Base-by-base conservation (phyloP, 495 filamentous ascomycete species). In the Evernia prunastri region DNA sequence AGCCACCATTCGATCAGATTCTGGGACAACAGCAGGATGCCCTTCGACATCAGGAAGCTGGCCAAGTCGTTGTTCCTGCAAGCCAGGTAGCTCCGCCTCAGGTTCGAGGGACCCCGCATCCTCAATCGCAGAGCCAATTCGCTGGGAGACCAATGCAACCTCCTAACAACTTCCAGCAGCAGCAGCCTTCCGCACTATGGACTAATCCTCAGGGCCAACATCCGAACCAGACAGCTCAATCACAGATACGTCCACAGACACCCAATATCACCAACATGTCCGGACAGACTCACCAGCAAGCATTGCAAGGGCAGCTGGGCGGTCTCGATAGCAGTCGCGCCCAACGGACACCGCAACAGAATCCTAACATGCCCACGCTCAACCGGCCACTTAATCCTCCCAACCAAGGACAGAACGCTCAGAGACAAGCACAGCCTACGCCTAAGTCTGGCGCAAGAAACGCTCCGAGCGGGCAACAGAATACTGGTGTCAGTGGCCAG, bases 41-140 rank as follows among this genome's bases (percentile, higher is more conserved):
- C 18, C 68, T 84, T 59, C 83, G 84, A 31, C 81, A 79, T n/a
- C 83, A 86, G 71, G 83, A 87, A 72, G 81, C 82, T 56, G 86
- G 86, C 31, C 84, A 87, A 65, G 72, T 83, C 53, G 86, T 89
- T 29, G 86, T 89, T 15, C 86, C 86, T 13, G 86, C 85, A 23
- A 88, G 84, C 67, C 63, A 66, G 49, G 61, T 78, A 72, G 82
- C 74, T 31, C 78, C 79, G 59, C 77, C 79, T 63, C 77, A 78
- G 51, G 78, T 77, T 58, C 62, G 62, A 51, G 62, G 56, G 59
- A 59, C 62, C 17, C 69, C 67, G 25, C 65, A 70, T 61, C 67
- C 68, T 39, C 77, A 75, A 58, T 75, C 71, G 64, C 66, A 37
- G 60, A 42, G 40, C 27, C 62, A 64, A 40, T 53, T 64, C 35